These are phyloP conservation scores for Urtica urens DNA, from an alignment of 306 rosid genomes.

Conservation along the genomic window DNA sequence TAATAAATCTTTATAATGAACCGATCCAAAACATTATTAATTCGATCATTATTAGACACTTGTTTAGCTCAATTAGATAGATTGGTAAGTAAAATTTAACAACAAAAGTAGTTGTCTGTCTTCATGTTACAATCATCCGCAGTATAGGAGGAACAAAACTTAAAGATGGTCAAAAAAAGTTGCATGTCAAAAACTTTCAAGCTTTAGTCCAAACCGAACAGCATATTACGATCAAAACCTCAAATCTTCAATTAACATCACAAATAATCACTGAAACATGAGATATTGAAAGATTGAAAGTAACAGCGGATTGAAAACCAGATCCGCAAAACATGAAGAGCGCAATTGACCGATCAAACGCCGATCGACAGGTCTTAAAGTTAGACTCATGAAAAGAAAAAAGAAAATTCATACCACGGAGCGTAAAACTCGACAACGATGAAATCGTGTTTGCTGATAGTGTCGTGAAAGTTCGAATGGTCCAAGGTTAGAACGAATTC, in stretches of 20 bases:
- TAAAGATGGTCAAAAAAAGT: background rate
- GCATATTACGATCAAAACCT: background rate
- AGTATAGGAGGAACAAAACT: background rate
- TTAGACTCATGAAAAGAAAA: background rate
- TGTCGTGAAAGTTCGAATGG: constrained; percentile 66
- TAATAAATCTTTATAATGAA: background rate
- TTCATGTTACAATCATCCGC: too few species aligned
- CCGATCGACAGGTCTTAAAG: background rate
- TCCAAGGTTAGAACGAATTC: constrained; percentile 79
- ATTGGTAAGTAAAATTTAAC: too few species aligned
- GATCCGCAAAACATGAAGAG: constrained; percentile 17
- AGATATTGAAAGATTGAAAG: constrained; percentile 2
- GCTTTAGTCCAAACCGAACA: background rate
- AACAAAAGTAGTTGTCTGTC: too few species aligned
- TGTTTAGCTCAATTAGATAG: too few species aligned
- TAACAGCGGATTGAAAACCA: too few species aligned
- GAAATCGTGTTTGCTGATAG: constrained; percentile 61
- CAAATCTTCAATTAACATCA: background rate
- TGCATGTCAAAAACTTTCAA: constrained; percentile 12
- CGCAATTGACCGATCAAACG: background rate
- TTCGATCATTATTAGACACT: too few species aligned
- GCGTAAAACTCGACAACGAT: constrained; percentile 92
- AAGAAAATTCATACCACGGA: constrained; percentile 42
- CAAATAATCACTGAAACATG: background rate
- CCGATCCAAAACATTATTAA: background rate